These are phyloP conservation scores for Hypomontagnella submonticulosa DNA, from an alignment of 495 filamentous ascomycete genomes.

Conservation along the genomic window DNA sequence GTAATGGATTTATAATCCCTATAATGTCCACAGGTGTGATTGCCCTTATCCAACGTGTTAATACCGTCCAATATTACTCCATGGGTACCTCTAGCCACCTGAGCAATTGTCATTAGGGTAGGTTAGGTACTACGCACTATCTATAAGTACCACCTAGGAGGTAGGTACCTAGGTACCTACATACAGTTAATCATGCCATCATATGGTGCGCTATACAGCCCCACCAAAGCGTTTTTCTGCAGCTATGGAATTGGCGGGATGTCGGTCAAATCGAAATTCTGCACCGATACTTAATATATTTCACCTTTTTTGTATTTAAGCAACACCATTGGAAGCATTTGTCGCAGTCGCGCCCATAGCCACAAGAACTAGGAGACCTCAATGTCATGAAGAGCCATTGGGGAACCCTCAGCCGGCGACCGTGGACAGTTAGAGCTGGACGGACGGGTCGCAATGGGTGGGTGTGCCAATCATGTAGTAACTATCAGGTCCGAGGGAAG, in stretches of 20 bases:
- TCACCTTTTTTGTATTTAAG: background rate
- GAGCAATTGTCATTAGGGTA: too few species aligned
- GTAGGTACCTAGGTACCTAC: too few species aligned
- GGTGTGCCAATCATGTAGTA: constrained; percentile 45
- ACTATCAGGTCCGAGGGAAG: constrained; percentile 25
- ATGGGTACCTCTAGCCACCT: too few species aligned
- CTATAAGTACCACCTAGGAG: too few species aligned
- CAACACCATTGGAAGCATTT: background rate
- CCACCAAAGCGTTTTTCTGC: background rate
- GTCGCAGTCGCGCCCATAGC: background rate
- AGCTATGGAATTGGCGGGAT: background rate
- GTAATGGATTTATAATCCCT: too few species aligned
- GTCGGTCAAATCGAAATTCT: constrained; percentile 20
- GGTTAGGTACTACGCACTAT: too few species aligned
- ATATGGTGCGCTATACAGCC: too few species aligned
- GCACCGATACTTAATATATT: constrained; percentile 10
- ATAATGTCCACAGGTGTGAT: too few species aligned
- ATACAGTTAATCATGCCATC: too few species aligned
- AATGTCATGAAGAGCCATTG: constrained; percentile 39
- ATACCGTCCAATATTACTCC: too few species aligned
- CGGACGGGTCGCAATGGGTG: constrained; percentile 34
- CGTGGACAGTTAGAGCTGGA: constrained; percentile 22
- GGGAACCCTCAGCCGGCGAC: constrained; percentile 24
- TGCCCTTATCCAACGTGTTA: too few species aligned
- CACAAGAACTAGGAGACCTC: constrained; percentile 6